Conservation (phyloP, 371 early-diverging fungal species). For the Batrachochytrium dendrobatidis region DNA sequence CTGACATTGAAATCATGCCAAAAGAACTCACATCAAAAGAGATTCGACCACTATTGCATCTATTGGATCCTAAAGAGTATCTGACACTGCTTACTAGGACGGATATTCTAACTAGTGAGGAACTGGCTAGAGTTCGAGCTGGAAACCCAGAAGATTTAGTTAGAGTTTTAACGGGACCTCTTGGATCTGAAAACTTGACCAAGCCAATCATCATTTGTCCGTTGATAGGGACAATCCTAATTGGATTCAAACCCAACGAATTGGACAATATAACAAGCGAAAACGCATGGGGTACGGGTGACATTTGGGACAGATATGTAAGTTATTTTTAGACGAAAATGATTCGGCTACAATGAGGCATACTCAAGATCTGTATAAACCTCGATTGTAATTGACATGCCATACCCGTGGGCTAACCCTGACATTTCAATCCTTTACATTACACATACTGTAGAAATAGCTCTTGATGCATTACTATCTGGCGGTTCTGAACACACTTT, state of each 20-base stretch:
- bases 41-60: background rate
- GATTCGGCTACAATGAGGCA: too few relatives aligned
- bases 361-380: too few relatives aligned
- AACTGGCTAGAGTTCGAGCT: background rate
- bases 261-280: background rate
- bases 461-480: too few relatives aligned
- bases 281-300: too few relatives aligned
- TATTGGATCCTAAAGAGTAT: background rate
- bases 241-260: background rate
- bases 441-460: too few relatives aligned
- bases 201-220: background rate
- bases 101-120: background rate
- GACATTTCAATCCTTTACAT: too few relatives aligned
- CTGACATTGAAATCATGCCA: background rate
- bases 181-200: background rate
- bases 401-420: too few relatives aligned
- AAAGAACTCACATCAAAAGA: background rate
- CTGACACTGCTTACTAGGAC: background rate
- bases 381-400: too few relatives aligned
- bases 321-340: too few relatives aligned
- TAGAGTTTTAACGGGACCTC: background rate
- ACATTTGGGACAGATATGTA: too few relatives aligned
- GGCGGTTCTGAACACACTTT: too few relatives aligned
- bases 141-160: background rate
- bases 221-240: background rate